Base-by-base conservation (phyloP, 2,329 filamentous ascomycete genomes). In the Arthrobotrys pseudoclavata region DNA sequence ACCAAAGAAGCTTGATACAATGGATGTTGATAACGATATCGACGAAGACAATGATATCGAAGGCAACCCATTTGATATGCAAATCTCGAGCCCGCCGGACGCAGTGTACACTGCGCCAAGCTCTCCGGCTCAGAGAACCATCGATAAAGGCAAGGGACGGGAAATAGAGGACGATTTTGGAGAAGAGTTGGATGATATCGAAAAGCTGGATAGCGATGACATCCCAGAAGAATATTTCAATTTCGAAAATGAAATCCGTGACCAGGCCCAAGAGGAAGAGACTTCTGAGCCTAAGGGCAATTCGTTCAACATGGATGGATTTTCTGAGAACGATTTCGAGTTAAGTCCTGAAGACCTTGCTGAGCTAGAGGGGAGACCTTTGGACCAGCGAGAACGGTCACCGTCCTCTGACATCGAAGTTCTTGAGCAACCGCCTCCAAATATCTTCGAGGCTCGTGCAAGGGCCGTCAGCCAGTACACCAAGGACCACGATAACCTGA, bases 71-170 rank as follows among this genome's bases (percentile, higher is more conserved):
- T 77, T 71, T 24, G 53, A 71, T 40, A 55, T 77, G 61, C 50
- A 66, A 15, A 68, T 77, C 6, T 77, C 74, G 9, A 77, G 67
- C 45, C 67, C 67, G 13, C 74, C 74, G 20, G 74, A 77, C 52
- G 67, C 42, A n/a, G 67, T 53, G 20, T 26, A 20, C 5, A 37
- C 61, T 4, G 61, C 67, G 13, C 50, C 45, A n/a, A 64, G 24
- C 34, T 71, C 74, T 5, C 50, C 72, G 1, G n/a, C 18, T 7
- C 62, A 61, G 42, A 34, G 20, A 10, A 47, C 61, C 18, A n/a
- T 77, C 4, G 53, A 71, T 31, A 77, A 77, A 57, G 74, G 74
- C 31, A 77, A 77, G 40, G 67, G 45, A 15, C 26, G 67, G 22
- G 60, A 53, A n/a, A 55, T 10, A 2, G 37, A 26, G 1, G 61